phyloP scores from a whole-genome alignment of 108 stramenopile genomes.

The Schizochytrium sp. region DNA sequence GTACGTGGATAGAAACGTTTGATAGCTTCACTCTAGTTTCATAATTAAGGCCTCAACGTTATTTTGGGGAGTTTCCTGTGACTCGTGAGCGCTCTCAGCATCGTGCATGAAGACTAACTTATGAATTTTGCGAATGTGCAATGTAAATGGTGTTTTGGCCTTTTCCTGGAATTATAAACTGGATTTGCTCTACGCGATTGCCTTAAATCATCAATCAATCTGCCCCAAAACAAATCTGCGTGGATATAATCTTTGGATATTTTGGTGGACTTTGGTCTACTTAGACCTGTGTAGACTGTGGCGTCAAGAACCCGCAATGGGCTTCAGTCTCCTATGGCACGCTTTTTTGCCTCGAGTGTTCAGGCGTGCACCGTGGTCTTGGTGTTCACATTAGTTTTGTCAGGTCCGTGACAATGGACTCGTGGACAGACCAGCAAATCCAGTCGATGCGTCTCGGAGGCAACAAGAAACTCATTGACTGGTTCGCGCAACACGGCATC shows the following conservation, averaged over 20 bases:
- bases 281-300: conserved; percentile 69
- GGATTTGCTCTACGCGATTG: too few relatives aligned
- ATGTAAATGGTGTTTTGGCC: too few relatives aligned
- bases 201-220: background rate
- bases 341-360: conserved; percentile 83
- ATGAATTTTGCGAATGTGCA: too few relatives aligned
- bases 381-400: conserved; percentile 77
- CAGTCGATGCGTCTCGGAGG: conserved; percentile 72
- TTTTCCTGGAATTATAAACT: too few relatives aligned
- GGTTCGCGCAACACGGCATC: conserved; percentile 64
- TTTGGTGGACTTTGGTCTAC: background rate
- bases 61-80: background rate
- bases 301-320: conserved; percentile 82
- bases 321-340: conserved; percentile 83
- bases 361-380: conserved; percentile 79
- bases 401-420: conserved; percentile 77
- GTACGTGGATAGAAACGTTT: background rate
- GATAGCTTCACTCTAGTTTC: background rate
- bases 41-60: background rate
- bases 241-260: background rate
- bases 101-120: too few relatives aligned
- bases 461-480: conserved; percentile 69
- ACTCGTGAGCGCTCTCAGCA: too few relatives aligned
- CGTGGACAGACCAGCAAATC: conserved; percentile 67
- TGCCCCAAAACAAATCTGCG: background rate